These are phyloP conservation scores for Ophiostoma tasmaniense DNA, from an alignment of 2,329 filamentous ascomycete genomes.

Conservation along the genomic window DNA sequence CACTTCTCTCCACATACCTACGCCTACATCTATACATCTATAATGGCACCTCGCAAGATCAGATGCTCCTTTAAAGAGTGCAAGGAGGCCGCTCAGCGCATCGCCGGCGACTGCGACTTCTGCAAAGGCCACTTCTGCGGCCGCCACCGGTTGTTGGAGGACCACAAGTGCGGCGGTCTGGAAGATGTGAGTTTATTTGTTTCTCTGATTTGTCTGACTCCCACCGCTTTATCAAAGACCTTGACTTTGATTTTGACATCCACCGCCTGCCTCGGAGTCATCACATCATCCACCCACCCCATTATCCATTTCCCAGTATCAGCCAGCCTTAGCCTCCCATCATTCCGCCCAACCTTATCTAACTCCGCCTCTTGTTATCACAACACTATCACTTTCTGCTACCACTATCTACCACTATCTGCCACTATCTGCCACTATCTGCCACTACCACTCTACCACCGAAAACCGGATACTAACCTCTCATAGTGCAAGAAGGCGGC, in stretches of 20 bases:
- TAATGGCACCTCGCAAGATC: slow-evolving; percentile 65
- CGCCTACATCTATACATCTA: slow-evolving; percentile 19
- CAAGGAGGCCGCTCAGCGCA: slow-evolving; percentile 78
- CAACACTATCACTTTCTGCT: not conserved
- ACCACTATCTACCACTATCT: not conserved
- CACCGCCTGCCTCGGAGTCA: not conserved
- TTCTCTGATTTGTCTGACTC: not conserved
- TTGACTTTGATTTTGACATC: not conserved
- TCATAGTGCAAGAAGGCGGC: slow-evolving; percentile 86
- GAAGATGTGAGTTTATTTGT: slow-evolving; percentile 60
- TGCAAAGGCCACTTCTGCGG: slow-evolving; percentile 91
- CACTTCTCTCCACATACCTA: not conserved
- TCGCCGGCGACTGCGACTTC: slow-evolving; percentile 93
- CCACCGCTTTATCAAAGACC: not conserved
- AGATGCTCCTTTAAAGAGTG: slow-evolving; percentile 86
- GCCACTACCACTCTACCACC: slow-evolving; percentile 8
- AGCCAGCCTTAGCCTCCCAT: not conserved
- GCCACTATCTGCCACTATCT: slow-evolving; percentile 10
- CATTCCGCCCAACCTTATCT: slow-evolving; percentile 13
- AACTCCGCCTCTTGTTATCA: not conserved
- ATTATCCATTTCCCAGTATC: not conserved
- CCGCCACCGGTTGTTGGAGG: slow-evolving; percentile 87
- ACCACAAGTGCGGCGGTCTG: slow-evolving; percentile 84
- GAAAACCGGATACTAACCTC: slow-evolving; percentile 29
- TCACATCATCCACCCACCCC: not conserved